Evolutionary conservation across 805 yeast genomes (phyloP).

Genomic region (Lipomyces starkeyi): DNA sequence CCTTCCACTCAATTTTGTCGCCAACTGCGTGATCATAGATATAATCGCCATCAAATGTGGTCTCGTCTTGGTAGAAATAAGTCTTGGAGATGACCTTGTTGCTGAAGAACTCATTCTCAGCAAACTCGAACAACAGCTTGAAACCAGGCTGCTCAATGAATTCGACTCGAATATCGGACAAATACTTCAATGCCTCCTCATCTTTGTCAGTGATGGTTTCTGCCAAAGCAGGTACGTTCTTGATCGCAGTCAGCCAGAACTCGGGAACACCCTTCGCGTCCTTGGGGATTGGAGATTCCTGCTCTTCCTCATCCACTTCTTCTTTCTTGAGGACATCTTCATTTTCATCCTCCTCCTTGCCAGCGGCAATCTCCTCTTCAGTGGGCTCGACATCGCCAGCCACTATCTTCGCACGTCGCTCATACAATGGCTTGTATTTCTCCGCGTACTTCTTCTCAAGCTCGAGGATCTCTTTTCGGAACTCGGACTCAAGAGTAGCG

Average conservation of each 20-base stretch:
- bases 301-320: slow-evolving; percentile 52
- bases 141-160: slow-evolving; percentile 86
- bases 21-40: slow-evolving; percentile 98
- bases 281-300: slow-evolving; percentile 47
- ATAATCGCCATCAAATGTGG: slow-evolving; percentile 94
- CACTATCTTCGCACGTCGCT: slow-evolving; percentile 72
- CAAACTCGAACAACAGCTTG: slow-evolving; percentile 81
- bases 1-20: slow-evolving; percentile 79
- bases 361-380: slow-evolving; percentile 75
- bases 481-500: slow-evolving; percentile 84
- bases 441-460: slow-evolving; percentile 80
- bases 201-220: slow-evolving; percentile 91
- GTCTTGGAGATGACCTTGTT: slow-evolving; percentile 79
- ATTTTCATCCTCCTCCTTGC: slow-evolving; percentile 57
- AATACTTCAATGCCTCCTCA: slow-evolving; percentile 73
- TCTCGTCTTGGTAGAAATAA: slow-evolving; percentile 90
- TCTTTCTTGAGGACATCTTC: slow-evolving; percentile 44
- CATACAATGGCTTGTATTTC: slow-evolving; percentile 77
- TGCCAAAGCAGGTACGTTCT: slow-evolving; percentile 78
- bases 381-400: slow-evolving; percentile 79
- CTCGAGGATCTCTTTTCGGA: slow-evolving; percentile 84
- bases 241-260: slow-evolving; percentile 96
- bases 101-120: slow-evolving; percentile 74
- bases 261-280: slow-evolving; percentile 80
- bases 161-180: slow-evolving; percentile 75